These are phyloP conservation scores for Xerocomellus intermedius DNA, from an alignment of 768 basidiomycete species.

Conservation along the genomic window DNA sequence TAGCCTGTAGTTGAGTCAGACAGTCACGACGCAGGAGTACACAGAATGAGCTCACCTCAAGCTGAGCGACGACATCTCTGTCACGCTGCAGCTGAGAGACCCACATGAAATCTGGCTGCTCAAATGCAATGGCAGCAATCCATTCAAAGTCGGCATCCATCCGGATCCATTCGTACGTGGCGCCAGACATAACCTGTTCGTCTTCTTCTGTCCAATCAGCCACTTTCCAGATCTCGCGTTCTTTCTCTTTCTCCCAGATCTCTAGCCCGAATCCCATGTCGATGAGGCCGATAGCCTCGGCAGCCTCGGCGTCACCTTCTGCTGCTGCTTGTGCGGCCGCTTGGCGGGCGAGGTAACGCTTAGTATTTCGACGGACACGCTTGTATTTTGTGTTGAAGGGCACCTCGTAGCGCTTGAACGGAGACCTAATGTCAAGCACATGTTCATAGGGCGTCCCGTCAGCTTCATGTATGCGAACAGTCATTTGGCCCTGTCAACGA, in stretches of 20 bases:
- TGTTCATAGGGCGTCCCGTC: slow-evolving; percentile 99
- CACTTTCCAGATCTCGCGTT: slow-evolving; percentile 93
- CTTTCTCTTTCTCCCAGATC: slow-evolving; percentile 94
- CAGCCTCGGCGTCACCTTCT: slow-evolving; percentile 88
- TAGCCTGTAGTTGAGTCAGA: slow-evolving; percentile 60
- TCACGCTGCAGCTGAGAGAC: slow-evolving; percentile 94
- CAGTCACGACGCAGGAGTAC: neutral
- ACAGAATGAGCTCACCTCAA: slow-evolving; percentile 66
- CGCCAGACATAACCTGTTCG: slow-evolving; percentile 88
- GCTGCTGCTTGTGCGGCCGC: slow-evolving; percentile 92
- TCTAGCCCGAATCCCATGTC: slow-evolving; percentile 93
- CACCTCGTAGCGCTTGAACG: slow-evolving; percentile 94
- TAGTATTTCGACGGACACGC: slow-evolving; percentile 92
- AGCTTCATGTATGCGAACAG: slow-evolving; percentile 97
- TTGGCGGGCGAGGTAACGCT: slow-evolving; percentile 91
- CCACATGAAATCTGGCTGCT: slow-evolving; percentile 99
- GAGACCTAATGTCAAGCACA: slow-evolving; percentile 83
- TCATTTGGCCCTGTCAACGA: slow-evolving; percentile 82
- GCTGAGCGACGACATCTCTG: slow-evolving; percentile 93
- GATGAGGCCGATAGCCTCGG: slow-evolving; percentile 90
- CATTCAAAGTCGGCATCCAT: slow-evolving; percentile 99
- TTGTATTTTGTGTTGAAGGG: slow-evolving; percentile 99
- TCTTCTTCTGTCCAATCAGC: slow-evolving; percentile 98
- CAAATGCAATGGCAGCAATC: slow-evolving; percentile 90
- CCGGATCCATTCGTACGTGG: slow-evolving; percentile 98